Evolutionary conservation across 306 rosid species (phyloP).

Genomic region (Albizia julibrissin): DNA sequence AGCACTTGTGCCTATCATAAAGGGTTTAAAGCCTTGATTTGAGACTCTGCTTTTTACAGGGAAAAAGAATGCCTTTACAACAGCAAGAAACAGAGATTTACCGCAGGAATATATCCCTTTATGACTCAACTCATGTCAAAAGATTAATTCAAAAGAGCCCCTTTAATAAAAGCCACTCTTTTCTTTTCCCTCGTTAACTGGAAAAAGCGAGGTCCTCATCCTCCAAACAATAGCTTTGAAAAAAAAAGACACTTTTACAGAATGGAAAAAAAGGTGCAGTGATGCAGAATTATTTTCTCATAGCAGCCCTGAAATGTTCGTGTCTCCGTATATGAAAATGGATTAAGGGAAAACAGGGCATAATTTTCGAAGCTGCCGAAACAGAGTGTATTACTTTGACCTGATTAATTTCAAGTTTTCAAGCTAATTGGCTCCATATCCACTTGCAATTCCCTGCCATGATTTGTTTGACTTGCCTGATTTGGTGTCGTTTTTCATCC

Average conservation of each 20-base stretch:
- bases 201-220: not conserved
- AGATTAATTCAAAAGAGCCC: constrained; percentile 19
- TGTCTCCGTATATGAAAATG: not conserved
- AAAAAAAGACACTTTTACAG: not conserved
- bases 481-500: not conserved
- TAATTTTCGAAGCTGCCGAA: not conserved
- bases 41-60: constrained; percentile 41
- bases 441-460: not conserved
- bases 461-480: not conserved
- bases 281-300: not conserved
- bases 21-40: constrained; percentile 39
- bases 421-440: not conserved
- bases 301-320: not conserved
- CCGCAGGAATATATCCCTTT: constrained; percentile 35
- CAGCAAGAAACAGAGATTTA: not conserved
- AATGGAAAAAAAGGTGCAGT: not conserved
- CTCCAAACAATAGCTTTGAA: not conserved
- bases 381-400: not conserved
- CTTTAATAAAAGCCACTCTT: constrained; percentile 15
- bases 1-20: constrained; percentile 34
- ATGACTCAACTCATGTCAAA: constrained; percentile 40
- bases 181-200: not conserved
- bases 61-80: constrained; percentile 32
- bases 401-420: not conserved
- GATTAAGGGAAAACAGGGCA: not conserved